phyloP scores from a whole-genome alignment of 2,329 filamentous ascomycete species.

The Fusarium musae region DNA sequence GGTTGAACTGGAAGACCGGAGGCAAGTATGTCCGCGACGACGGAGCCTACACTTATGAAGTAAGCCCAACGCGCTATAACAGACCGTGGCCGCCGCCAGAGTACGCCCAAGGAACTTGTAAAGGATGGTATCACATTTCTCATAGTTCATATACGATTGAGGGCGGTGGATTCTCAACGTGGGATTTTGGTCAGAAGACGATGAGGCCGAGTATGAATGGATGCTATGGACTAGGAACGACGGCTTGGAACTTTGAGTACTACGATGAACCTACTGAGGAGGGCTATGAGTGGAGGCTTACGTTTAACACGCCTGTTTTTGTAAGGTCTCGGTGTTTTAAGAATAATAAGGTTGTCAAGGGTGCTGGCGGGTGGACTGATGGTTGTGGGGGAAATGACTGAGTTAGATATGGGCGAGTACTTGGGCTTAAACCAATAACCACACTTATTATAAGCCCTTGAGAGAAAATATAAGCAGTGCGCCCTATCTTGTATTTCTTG shows the following conservation, averaged over 20 bases:
- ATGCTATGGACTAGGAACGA: neutral
- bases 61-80: neutral
- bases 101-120: neutral
- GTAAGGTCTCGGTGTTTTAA: neutral
- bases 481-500: rapidly evolving
- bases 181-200: slow-evolving; percentile 5
- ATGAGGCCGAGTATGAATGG: slow-evolving; percentile 6
- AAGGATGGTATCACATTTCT: neutral
- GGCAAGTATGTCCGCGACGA: neutral
- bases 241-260: neutral
- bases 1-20: slow-evolving; percentile 1
- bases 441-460: neutral
- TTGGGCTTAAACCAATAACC: neutral
- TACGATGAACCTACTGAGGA: slow-evolving; percentile 5
- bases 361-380: neutral
- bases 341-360: slow-evolving; percentile 2
- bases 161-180: neutral
- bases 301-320: neutral
- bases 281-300: slow-evolving; percentile 1
- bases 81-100: slow-evolving; percentile 5
- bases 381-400: slow-evolving; percentile 1
- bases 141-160: neutral
- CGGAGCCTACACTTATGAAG: neutral
- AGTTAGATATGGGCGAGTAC: rapidly evolving
- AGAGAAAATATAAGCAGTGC: rapidly evolving